Base-by-base conservation (phyloP, 23 red algal species). In the Gracilaria domingensis region DNA sequence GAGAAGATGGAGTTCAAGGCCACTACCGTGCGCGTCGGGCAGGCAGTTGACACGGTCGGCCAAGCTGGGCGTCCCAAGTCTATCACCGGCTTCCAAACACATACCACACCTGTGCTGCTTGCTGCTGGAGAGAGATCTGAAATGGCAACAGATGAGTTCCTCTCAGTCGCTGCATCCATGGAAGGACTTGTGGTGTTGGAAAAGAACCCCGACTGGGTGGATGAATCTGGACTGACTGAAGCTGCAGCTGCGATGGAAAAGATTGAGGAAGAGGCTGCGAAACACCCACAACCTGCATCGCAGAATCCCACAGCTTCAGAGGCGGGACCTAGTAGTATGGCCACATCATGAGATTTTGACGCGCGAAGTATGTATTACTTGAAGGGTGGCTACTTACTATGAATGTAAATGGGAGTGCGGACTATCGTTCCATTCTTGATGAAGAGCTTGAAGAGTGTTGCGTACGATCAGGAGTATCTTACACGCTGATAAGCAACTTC, bases 81-180 rank as follows among this genome's bases (percentile, higher is more conserved):
- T 2, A 99, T 99, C 81, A 99, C 97, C 4, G 97, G 97, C 40
- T 96, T 96, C 35, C 93, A 96, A 61, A 99, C 97, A 56, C 97
- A 99, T 69, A 88, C 97, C 28, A 95, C 97, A 37, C 97, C 97
- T 2, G 94, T 99, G 18, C 37, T 99, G 57, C 85, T 99, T 76
- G 89, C 88, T 28, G 91, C 83, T 36, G 97, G 97, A 18, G 97
- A 99, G 48, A 76, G 97, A 30, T 89, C 90, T 6, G 97, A 99
- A 69, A 92, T 99, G 84, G 97, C 94, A 51, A 99, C 93, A 18
- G 94, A 99, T 45, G 91, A 99, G 49, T 99, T 85, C 81, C 35
- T 93, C 29, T 74, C 92, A 14, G 51, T 76, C 0, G 97, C 93
- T 50, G 61, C 93, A 18, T 86, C 90, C 36, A 75, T 99, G 84